These are phyloP conservation scores for Elaeis guineensis DNA, from an alignment of 176 grass and related monocot genomes.

Conservation along the genomic window DNA sequence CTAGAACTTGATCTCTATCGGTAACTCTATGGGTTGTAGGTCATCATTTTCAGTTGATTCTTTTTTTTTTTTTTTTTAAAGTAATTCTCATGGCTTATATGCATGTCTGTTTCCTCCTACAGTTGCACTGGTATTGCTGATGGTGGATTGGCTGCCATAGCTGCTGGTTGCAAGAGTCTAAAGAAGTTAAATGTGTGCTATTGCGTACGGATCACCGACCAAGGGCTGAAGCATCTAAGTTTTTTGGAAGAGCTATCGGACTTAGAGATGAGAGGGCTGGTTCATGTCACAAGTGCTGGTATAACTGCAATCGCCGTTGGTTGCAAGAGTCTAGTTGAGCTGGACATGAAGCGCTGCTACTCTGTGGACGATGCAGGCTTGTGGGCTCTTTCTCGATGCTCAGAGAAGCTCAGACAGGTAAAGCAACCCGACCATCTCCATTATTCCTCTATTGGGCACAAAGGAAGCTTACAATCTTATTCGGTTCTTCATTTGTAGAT, in stretches of 20 bases:
- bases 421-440: not conserved
- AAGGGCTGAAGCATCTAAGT: slow-evolving; percentile 57
- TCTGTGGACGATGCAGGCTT: slow-evolving; percentile 72
- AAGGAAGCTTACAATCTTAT: too few relatives aligned
- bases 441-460: not conserved
- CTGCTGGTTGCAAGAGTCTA: slow-evolving; percentile 68
- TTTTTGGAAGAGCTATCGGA: slow-evolving; percentile 64
- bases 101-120: not conserved
- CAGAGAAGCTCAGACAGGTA: slow-evolving; percentile 92
- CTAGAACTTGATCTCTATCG: slow-evolving; percentile 84
- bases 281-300: slow-evolving; percentile 54
- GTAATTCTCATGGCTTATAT: too few relatives aligned
- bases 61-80: too few relatives aligned
- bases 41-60: too few relatives aligned
- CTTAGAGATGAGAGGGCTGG: slow-evolving; percentile 73
- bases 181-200: slow-evolving; percentile 79
- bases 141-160: slow-evolving; percentile 69
- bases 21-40: slow-evolving; percentile 16
- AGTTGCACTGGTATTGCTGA: slow-evolving; percentile 71
- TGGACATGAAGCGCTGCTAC: slow-evolving; percentile 84
- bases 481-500: slow-evolving; percentile 40
- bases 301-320: slow-evolving; percentile 56
- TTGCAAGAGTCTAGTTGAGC: slow-evolving; percentile 58
- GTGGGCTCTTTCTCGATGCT: slow-evolving; percentile 66
- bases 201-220: slow-evolving; percentile 77